Evolutionary conservation across 2,329 filamentous ascomycete species (phyloP), one percentile per base, ranked within the genome.

Genomic region (Botryotinia globosa): DNA sequence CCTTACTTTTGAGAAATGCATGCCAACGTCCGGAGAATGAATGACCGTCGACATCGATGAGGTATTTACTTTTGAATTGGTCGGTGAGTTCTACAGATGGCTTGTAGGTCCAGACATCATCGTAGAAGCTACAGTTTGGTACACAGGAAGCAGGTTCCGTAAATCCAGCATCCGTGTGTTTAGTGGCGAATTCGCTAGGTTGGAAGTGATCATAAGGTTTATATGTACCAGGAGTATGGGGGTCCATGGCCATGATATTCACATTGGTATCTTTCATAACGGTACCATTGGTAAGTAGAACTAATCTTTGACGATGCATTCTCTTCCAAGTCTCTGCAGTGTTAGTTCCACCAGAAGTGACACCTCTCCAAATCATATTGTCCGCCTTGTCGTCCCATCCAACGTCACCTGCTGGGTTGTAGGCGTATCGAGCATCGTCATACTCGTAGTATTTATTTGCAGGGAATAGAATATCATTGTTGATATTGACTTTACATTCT

Each of bases 21-120:
- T 90, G 85, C 78, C 90, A 93, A 9, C 91, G 87, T 1, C 90
- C 91, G 39, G 88, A 91, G 78, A 91, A 92, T 2, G 86, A 89
- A 82, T 92, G 90, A 44, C 92, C 93, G 80, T 95, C 93, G 72
- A 95, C 87, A 79, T 96, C 93, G 0, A 91, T 88, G 3, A 95
- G 84, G 78, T 88, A 92, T 80, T 94, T 94, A 82, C 85, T 39
- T 80, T 81, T 76, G 79, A 89, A 90, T 80, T 90, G 88, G 71
- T 87, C 80, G 4, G 82, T 79, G 75, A 90, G 85, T 83, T 76
- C 88, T 83, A 86, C 87, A 87, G 77, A 81, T 70, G 84, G 85
- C 75, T 88, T 88, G 79, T 83, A 83, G 4, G 79, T 74, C 68
- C 82, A 80, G 44, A 84, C 82, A n/a, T 84, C 76, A 76, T 87